phyloP scores from a whole-genome alignment of 257 asterid genomes.

The Solanum clarkiae region DNA sequence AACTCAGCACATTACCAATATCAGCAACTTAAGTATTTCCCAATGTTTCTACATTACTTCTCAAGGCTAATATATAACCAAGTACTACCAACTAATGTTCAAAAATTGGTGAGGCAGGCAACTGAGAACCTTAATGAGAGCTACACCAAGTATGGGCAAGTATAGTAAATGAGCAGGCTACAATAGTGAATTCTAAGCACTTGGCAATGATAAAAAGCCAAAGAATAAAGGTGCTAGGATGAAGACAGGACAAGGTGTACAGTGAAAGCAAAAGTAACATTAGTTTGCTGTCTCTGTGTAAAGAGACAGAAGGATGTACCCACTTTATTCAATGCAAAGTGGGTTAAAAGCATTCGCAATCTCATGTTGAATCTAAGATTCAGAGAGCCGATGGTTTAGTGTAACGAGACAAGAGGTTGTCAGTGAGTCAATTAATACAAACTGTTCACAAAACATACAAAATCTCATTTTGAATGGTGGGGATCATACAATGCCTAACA shows the following conservation, averaged over 20 bases:
- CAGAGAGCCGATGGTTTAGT: neutral
- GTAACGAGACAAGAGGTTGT: neutral
- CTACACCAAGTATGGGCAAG: neutral
- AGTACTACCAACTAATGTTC: neutral
- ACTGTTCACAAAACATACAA: neutral
- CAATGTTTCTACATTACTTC: neutral
- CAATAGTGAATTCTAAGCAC: neutral
- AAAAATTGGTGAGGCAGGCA: neutral
- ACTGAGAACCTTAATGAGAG: neutral
- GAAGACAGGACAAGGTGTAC: neutral
- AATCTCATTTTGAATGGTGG: neutral
- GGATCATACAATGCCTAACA: neutral
- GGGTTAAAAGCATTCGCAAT: neutral
- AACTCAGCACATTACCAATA: neutral
- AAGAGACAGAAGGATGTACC: neutral
- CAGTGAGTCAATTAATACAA: neutral
- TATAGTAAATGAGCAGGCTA: neutral
- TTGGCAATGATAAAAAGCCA: neutral
- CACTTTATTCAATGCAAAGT: neutral
- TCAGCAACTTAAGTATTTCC: neutral
- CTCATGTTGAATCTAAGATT: neutral
- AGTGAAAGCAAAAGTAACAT: neutral
- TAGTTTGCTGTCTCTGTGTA: neutral
- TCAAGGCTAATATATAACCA: neutral
- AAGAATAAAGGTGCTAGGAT: neutral